These are phyloP conservation scores for Mycena galopus DNA, from an alignment of 768 basidiomycete species.

Conservation along the genomic window DNA sequence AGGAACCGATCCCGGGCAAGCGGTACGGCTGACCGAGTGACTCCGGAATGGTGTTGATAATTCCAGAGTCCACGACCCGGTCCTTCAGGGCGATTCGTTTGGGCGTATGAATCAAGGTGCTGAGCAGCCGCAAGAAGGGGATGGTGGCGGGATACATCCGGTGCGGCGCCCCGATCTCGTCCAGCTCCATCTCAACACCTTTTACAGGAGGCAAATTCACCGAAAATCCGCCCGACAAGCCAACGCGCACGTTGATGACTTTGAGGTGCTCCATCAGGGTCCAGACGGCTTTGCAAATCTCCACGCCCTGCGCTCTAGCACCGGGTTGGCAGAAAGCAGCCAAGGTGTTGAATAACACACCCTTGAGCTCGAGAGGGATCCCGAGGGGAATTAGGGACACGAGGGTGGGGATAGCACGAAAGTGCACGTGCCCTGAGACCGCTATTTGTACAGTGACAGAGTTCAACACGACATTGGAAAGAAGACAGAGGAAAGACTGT, in stretches of 20 bases:
- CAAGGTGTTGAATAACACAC: conserved; percentile 83
- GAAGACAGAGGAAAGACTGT: conserved; percentile 83
- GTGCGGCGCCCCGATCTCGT: conserved; percentile 85
- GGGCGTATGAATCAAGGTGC: conserved; percentile 86
- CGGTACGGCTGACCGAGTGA: conserved; percentile 85
- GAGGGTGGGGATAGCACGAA: conserved; percentile 85
- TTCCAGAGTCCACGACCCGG: conserved; percentile 68
- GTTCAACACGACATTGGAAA: conserved; percentile 79
- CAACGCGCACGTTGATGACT: conserved; percentile 79
- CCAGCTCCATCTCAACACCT: conserved; percentile 89
- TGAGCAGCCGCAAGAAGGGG: conserved; percentile 87
- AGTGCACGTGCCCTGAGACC: conserved; percentile 80
- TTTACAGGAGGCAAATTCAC: conserved; percentile 68
- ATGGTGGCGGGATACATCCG: conserved; percentile 90
- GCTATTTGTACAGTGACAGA: conserved; percentile 86
- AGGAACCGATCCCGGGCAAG: conserved; percentile 84
- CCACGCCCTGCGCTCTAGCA: conserved; percentile 77
- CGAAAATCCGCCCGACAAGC: conserved; percentile 54
- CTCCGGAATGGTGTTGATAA: conserved; percentile 84
- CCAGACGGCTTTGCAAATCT: conserved; percentile 89
- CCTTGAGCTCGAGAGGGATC: conserved; percentile 93
- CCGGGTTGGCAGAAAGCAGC: conserved; percentile 88
- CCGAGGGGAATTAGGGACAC: conserved; percentile 83
- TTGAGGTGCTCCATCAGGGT: conserved; percentile 86
- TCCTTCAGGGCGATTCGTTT: conserved; percentile 76